These are phyloP conservation scores for Penicillium turbatum DNA, from an alignment of 495 filamentous ascomycete genomes.

Conservation along the genomic window DNA sequence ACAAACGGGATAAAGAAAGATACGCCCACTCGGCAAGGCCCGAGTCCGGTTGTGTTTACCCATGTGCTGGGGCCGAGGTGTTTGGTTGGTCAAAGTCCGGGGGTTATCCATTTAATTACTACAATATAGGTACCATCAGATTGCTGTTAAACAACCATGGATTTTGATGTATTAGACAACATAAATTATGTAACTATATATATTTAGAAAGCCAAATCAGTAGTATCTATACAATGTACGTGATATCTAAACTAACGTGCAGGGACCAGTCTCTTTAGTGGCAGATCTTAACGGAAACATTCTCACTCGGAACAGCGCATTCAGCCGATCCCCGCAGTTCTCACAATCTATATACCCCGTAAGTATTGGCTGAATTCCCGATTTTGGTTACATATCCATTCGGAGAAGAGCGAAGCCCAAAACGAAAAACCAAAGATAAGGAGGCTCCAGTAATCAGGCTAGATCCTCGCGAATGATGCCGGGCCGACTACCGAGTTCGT, in stretches of 20 bases:
- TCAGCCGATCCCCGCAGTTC: slow-evolving; percentile 6
- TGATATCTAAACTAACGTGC: neutral
- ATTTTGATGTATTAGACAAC: no score
- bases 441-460: neutral
- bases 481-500: slow-evolving; percentile 2
- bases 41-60: neutral
- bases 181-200: no score
- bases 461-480: neutral
- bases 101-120: neutral
- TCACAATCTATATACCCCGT: neutral
- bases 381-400: neutral
- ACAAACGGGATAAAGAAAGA: slow-evolving; percentile 30
- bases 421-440: neutral
- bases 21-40: slow-evolving; percentile 23
- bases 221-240: neutral
- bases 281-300: slow-evolving; percentile 19
- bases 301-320: slow-evolving; percentile 1
- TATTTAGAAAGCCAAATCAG: neutral
- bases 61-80: slow-evolving; percentile 14
- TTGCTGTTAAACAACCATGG: neutral
- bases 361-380: neutral
- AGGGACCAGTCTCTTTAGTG: slow-evolving; percentile 16
- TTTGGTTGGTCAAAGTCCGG: slow-evolving; percentile 15
- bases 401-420: neutral
- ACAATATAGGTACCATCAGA: neutral